These are phyloP conservation scores for Brassica rapa DNA, from an alignment of 345 rosid genomes.

Conservation along the genomic window DNA sequence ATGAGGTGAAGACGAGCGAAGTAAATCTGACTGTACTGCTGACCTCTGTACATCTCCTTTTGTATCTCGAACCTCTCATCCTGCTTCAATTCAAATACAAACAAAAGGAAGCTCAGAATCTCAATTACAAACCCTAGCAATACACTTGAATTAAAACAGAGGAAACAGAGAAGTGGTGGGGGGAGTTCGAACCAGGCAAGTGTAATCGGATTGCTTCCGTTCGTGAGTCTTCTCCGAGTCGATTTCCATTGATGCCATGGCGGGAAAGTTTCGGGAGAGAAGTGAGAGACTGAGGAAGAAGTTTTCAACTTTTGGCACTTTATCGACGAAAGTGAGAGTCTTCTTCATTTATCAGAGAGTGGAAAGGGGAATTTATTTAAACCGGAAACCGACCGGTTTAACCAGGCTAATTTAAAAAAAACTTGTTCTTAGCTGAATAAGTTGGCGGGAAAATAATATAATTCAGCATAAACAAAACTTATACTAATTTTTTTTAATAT, in stretches of 20 bases:
- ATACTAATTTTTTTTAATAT: too few relatives aligned
- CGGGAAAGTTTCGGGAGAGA: conserved; percentile 40
- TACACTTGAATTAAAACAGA: neutral
- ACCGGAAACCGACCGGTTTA: conserved; percentile 23
- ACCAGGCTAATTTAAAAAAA: neutral
- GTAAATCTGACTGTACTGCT: conserved; percentile 93
- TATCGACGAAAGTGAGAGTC: neutral
- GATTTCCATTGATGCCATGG: conserved; percentile 48
- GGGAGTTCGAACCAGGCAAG: conserved; percentile 44
- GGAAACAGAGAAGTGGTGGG: neutral
- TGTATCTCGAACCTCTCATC: conserved; percentile 73
- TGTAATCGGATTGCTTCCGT: conserved; percentile 62
- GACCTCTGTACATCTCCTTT: conserved; percentile 77
- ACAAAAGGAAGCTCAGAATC: neutral
- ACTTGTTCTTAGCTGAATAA: neutral
- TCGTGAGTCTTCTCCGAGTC: conserved; percentile 48
- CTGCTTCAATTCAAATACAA: conserved; percentile 43
- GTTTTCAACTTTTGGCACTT: conserved; percentile 1
- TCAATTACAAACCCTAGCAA: conserved; percentile 24
- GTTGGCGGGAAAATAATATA: neutral
- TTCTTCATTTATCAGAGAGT: conserved; percentile 2
- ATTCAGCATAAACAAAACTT: too few relatives aligned
- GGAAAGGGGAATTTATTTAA: neutral
- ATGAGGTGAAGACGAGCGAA: conserved; percentile 81
- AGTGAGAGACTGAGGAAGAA: neutral